Percentiles rank a stretch among this genome's conserved stretches.
phyloP scores from a whole-genome alignment of 495 filamentous ascomycete genomes.

The Penicillium paxilli region DNA sequence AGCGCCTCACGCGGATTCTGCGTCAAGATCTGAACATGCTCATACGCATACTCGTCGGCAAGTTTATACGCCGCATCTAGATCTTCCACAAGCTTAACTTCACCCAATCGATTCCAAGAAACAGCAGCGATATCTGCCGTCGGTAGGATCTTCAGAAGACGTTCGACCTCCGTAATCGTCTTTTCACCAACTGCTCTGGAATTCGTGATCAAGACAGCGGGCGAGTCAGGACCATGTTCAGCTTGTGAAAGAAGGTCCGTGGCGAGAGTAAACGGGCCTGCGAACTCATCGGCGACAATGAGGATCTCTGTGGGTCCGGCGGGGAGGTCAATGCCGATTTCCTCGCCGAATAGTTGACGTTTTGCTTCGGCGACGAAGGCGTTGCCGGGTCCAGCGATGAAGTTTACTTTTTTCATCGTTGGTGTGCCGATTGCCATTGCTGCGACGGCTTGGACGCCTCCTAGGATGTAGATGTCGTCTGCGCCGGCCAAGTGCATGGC shows the following conservation, averaged over 20 bases:
- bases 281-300: constrained; percentile 49
- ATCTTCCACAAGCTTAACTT: constrained; percentile 44
- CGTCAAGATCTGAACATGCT: constrained; percentile 57
- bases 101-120: constrained; percentile 49
- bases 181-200: constrained; percentile 39
- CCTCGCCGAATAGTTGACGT: constrained; percentile 51
- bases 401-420: constrained; percentile 53
- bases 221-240: constrained; percentile 54
- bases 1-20: constrained; percentile 45
- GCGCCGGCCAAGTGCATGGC: constrained; percentile 56
- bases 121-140: constrained; percentile 44
- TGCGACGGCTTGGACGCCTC: constrained; percentile 59
- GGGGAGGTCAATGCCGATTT: constrained; percentile 53
- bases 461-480: constrained; percentile 53
- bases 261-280: constrained; percentile 51
- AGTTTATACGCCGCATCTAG: constrained; percentile 50
- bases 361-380: constrained; percentile 57
- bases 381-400: constrained; percentile 56
- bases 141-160: constrained; percentile 39
- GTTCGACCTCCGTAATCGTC: constrained; percentile 38
- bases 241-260: constrained; percentile 54
- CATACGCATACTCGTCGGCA: constrained; percentile 51
- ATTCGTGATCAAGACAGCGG: constrained; percentile 49
- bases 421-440: constrained; percentile 85
- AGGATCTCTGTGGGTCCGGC: constrained; percentile 57